Base-by-base conservation (phyloP, 768 basidiomycete genomes). In the Calocybe indica region DNA sequence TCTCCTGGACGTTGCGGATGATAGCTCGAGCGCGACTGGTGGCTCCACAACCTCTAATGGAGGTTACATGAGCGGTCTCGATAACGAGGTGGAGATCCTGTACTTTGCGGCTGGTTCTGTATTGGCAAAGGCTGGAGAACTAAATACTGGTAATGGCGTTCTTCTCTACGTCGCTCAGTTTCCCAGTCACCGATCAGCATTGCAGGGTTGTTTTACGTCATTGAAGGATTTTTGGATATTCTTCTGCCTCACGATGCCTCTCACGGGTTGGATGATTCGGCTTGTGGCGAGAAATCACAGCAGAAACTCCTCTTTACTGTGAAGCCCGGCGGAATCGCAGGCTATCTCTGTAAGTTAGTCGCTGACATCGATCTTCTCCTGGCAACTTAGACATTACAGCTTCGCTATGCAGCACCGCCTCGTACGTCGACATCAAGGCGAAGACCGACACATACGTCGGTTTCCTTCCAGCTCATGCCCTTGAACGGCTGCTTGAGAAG, bases 381-480 rank as follows among this genome's bases (percentile, higher is more conserved):
- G 10, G 14, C 13, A 31, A 14, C 22, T 13, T 10, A 29, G n/a
- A 2, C 35, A 15, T 22, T 14, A 6, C 46, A 92, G 90, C 94
- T 12, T 92, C 93, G 0, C 75, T 98, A 3, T 92, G 90, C 55
- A 87, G 85, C 46, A 92, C 88, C 28, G 84, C 92, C 5, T 95
- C 92, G 2, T 99, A 98, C 60, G 94, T 98, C 38, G 92, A 95
- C 62, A 96, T 99, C 62, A 85, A 77, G 54, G 93, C 96, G 5
- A 98, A 97, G 71, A 98, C 94, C 0, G 95, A 99, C 60, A 88
- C 86, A n/a, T 99, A 95, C 58, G 96, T 98, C 53, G 96, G 96
- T 0, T 95, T 95, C 64, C 65, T 99, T 29, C 90, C 96, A 1
- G 82, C 88, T 2, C 78, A 85, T 59, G 87, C 95, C 5, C 69